Percentiles rank a stretch among this genome's conserved stretches.
These are phyloP conservation scores for Aspergillus proliferans DNA, from an alignment of 2,329 filamentous ascomycete genomes.

Conservation along the genomic window DNA sequence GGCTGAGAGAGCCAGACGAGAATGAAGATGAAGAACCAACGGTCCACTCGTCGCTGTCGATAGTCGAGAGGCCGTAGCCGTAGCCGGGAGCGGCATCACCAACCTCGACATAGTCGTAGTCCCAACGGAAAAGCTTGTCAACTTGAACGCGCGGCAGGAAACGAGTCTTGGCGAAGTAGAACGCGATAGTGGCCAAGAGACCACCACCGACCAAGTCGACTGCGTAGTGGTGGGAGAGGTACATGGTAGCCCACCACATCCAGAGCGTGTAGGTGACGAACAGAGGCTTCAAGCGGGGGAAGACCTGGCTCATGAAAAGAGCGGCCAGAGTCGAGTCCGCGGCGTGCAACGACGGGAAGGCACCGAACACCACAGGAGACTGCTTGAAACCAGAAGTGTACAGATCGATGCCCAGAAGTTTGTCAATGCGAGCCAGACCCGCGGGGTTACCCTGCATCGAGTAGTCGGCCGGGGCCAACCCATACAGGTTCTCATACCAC, in stretches of 20 bases:
- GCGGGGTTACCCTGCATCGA: conserved; percentile 85
- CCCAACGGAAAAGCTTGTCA: conserved; percentile 85
- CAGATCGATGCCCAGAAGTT: conserved; percentile 81
- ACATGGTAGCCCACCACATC: conserved; percentile 99
- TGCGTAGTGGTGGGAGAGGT: conserved; percentile 93
- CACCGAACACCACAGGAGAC: conserved; percentile 86
- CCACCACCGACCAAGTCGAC: conserved; percentile 86
- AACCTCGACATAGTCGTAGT: conserved; percentile 87
- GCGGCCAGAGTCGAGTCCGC: conserved; percentile 84
- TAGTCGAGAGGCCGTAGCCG: conserved; percentile 53
- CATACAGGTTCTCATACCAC: conserved; percentile 94
- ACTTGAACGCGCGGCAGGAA: conserved; percentile 76
- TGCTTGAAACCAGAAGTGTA: conserved; percentile 90
- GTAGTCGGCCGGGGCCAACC: conserved; percentile 84
- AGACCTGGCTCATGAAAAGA: conserved; percentile 87
- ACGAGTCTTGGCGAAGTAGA: conserved; percentile 72
- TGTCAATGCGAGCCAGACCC: conserved; percentile 80
- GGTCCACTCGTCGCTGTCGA: conserved; percentile 83
- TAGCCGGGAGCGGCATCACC: conserved; percentile 56
- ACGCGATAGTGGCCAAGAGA: conserved; percentile 68
- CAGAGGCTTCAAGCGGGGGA: conserved; percentile 72
- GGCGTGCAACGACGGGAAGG: conserved; percentile 88
- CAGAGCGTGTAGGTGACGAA: conserved; percentile 82
- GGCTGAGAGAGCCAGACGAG: conserved; percentile 59
- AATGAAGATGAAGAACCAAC: conserved; percentile 74